Evolutionary conservation across 2,329 filamentous ascomycete genomes (phyloP), one percentile per base, ranked within the genome.

Genomic region (Penicillium hordei): DNA sequence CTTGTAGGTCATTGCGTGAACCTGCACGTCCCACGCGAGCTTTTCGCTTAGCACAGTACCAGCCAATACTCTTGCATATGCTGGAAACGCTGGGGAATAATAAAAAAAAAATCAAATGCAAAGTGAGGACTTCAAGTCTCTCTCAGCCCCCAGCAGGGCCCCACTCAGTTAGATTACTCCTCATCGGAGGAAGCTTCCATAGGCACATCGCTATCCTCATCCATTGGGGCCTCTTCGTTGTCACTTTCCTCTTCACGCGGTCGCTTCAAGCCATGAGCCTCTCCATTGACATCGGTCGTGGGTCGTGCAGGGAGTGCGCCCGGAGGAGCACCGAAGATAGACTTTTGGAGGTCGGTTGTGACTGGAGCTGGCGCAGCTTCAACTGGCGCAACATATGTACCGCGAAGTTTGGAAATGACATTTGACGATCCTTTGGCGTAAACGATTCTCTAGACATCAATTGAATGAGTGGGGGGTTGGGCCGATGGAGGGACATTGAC

Each of bases 371-470:
- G 61, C 49, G 13, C 76, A 76, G 39, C n/a, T 13, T 72, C 59
- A 40, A 80, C 78, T 15, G 90, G 86, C 65, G 90, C 83, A 70
- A 88, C 87, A 78, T 92, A 96, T 15, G 91, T 93, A 61, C 94
- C 94, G 65, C 96, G 93, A 52, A 99, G 86, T 75, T 96, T 96
- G 34, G 91, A 86, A 61, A 99, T 86, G 25, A 89, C 89, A 73
- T 96, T 83, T 4, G 93, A 97, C 72, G 93, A 93, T 57, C 88
- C 87, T 75, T 93, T 96, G 57, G 90, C 92, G 74, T 97, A 99
- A 64, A 88, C 82, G 66, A 99, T 92, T 85, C 87, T 90, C 93
- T 97, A 66, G 23, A 55, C 21, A 25, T 27, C 42, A 19, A 29
- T 33, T 49, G 34, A 48, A 36, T 57, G 43, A 55, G 44, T 21